Percentiles rank a stretch among this genome's conserved stretches.
Conservation (phyloP, 2,329 filamentous ascomycete species). For the Cladophialophora yegresii region DNA sequence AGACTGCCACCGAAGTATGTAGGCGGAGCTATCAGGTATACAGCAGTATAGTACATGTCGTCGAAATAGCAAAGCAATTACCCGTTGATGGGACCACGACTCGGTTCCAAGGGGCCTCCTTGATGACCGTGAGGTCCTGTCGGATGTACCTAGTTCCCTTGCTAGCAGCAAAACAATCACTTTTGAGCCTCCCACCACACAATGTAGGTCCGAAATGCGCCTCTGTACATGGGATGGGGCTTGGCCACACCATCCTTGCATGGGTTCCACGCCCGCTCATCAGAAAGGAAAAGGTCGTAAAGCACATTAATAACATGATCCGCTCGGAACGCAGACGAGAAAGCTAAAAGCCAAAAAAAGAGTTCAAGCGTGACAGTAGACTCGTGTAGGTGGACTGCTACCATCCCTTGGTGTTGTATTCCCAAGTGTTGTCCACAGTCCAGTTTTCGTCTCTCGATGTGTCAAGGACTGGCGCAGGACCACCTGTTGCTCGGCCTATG, state of each 20-base stretch:
- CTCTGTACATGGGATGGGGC: conserved; percentile 17
- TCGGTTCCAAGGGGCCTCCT: conserved; percentile 1
- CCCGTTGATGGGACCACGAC: conserved; percentile 4
- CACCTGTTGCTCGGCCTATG: conserved; percentile 64
- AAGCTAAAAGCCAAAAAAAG: conserved; percentile 9
- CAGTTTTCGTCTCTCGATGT: conserved; percentile 68
- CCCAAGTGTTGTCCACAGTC: conserved; percentile 80
- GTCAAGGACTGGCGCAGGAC: conserved; percentile 32
- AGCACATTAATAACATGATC: conserved; percentile 27
- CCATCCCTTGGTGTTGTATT: conserved; percentile 86
- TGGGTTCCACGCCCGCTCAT: conserved; percentile 9
- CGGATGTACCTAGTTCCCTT: conserved; percentile 14
- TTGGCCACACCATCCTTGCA: conserved; percentile 17
- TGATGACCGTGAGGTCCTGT: conserved; percentile 5
- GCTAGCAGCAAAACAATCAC: conserved; percentile 6
- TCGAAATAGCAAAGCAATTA: conserved; percentile 13
- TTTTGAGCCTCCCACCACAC: conserved; percentile 15
- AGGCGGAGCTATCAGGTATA: conserved; percentile 16
- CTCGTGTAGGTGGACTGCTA: conserved; percentile 42
- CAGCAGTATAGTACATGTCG: conserved; percentile 9
- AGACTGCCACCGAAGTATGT: conserved; percentile 9
- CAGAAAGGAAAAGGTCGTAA: conserved; percentile 21
- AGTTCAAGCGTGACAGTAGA: conserved; percentile 8
- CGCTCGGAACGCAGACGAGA: conserved; percentile 31
- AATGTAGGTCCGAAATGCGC: conserved; percentile 10